These are phyloP conservation scores for Papiliotrema terrestris DNA, from an alignment of 1,284 basidiomycete genomes.

Conservation along the genomic window DNA sequence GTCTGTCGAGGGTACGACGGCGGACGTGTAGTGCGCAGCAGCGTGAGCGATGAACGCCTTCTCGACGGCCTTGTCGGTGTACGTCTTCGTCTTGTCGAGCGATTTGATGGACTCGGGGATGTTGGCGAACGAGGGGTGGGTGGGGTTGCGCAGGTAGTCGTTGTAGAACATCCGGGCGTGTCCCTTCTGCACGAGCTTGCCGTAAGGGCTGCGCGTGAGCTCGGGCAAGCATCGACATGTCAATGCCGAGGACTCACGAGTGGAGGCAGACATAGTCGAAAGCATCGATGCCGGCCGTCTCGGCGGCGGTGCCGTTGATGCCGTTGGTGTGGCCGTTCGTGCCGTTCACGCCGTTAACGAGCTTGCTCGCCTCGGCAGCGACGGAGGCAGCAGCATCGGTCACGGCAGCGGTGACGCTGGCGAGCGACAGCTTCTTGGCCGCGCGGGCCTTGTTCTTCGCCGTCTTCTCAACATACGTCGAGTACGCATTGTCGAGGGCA, in stretches of 20 bases:
- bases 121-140: conserved; percentile 67
- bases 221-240: neutral
- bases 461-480: conserved; percentile 78
- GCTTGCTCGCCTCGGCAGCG: conserved; percentile 22
- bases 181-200: conserved; percentile 97
- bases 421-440: conserved; percentile 43
- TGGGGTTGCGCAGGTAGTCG: conserved; percentile 82
- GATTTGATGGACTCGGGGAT: conserved; percentile 67
- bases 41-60: conserved; percentile 81
- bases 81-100: conserved; percentile 65
- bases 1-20: conserved; percentile 72
- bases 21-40: conserved; percentile 66
- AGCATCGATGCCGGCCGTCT: conserved; percentile 66
- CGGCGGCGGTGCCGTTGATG: conserved; percentile 33
- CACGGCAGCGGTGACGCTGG: conserved; percentile 27
- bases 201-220: conserved; percentile 63
- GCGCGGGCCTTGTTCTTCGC: conserved; percentile 55
- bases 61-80: conserved; percentile 91
- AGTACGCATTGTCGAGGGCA: conserved; percentile 88
- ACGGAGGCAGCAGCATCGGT: conserved; percentile 22
- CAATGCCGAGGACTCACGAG: conserved; percentile 47
- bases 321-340: conserved; percentile 36
- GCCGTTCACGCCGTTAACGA: conserved; percentile 30
- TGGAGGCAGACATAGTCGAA: conserved; percentile 92
- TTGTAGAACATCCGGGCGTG: conserved; percentile 73